These are phyloP conservation scores for Beauveria australis DNA, from an alignment of 2,329 filamentous ascomycete species.

Conservation along the genomic window DNA sequence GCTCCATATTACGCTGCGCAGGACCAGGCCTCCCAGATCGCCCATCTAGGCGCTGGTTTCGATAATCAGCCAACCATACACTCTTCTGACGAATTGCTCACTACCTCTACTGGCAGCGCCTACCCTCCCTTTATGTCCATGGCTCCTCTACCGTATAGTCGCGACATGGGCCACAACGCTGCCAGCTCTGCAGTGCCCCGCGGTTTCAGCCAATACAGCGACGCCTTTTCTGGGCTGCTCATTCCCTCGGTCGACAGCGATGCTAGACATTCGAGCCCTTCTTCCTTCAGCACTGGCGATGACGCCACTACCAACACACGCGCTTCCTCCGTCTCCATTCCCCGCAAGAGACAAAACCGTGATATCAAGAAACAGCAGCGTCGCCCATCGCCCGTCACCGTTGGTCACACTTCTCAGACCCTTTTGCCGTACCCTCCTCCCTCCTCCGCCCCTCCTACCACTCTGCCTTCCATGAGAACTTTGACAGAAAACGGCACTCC, in stretches of 20 bases:
- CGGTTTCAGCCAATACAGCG: constrained; percentile 9
- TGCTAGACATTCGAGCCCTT: constrained; percentile 10
- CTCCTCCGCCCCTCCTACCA: neutral
- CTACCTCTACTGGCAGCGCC: neutral
- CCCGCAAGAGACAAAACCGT: constrained; percentile 4
- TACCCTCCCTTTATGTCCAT: constrained; percentile 10
- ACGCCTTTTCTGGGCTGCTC: constrained; percentile 4
- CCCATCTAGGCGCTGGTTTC: constrained; percentile 7
- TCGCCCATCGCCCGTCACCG: neutral
- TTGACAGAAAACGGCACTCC: neutral
- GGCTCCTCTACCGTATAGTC: constrained; percentile 2
- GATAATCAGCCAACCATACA: constrained; percentile 3
- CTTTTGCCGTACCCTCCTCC: constrained; percentile 3
- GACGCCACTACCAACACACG: constrained; percentile 5
- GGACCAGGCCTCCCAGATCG: constrained; percentile 7
- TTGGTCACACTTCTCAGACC: neutral
- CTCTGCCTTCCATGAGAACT: neutral
- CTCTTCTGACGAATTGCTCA: neutral
- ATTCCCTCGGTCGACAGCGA: constrained; percentile 1
- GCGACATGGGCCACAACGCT: neutral
- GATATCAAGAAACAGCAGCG: neutral
- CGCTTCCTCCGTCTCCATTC: constrained; percentile 4
- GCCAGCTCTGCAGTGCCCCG: constrained; percentile 1
- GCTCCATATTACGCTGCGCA: constrained; percentile 9
- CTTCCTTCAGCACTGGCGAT: constrained; percentile 9